Evolutionary conservation across 257 asterid species (phyloP), one percentile per base, ranked within the genome.

Genomic region (Jaltomata sinuosa): DNA sequence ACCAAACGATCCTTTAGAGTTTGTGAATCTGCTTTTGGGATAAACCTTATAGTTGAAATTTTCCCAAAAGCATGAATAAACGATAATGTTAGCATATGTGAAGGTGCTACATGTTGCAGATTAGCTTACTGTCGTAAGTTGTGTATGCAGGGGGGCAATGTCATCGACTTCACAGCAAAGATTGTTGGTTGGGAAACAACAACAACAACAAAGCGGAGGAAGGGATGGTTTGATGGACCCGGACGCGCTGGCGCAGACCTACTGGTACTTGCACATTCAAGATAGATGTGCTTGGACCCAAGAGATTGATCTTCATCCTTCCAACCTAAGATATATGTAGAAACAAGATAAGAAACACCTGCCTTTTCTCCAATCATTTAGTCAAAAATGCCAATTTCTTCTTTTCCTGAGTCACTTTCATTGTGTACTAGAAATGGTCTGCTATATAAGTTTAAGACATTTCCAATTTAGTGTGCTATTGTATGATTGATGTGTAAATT

Each of bases 181-280:
- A 80, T 45, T 87, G 67, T 91, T 89, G 6, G 88, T 85, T 10
- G 89, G 87, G 10, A 89, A 86, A 67, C 90, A 89, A 49, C 79
- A 79, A 49, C 79, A 79, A 21, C 18, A 83, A 74, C 3, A 84
- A 8, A 65, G 19, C 5, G 88, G 29, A 53, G 87, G 83, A 12
- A 88, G 84, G 32, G 87, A 88, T 2, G 89, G 83, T 22, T 50
- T 55, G 18, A 87, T 93, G 94, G 91, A 93, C 68, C 95, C 96
- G 2, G 84, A 64, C 25, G 50, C 19, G 18, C 59, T 82, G 79
- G 84, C 84, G 6, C 84, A 71, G 50, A 47, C 84, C 61, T 82
- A 82, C 62, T 82, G 84, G 84, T 76, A 82, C 59, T 82, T 82
- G 65, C 84, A 82, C 49, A 64, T 47, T 64, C 84, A 82, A 82